phyloP scores from a whole-genome alignment of 768 basidiomycete genomes.

The Phanerochaete sordida region DNA sequence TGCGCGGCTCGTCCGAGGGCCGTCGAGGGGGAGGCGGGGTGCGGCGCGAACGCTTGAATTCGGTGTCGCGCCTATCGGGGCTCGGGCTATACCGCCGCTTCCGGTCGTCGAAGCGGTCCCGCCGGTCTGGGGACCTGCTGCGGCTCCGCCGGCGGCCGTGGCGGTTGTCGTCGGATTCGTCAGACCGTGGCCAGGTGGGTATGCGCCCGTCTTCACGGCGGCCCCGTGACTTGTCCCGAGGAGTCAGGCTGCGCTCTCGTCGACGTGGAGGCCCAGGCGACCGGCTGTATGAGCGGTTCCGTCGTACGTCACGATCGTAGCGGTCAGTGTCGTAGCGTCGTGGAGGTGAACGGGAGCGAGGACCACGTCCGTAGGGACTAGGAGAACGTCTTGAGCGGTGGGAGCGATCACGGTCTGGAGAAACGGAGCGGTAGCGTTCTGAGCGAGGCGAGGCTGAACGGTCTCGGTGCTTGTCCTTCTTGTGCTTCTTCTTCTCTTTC shows the following conservation, averaged over 20 bases:
- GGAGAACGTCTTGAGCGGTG: slow-evolving; percentile 33
- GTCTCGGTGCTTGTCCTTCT: slow-evolving; percentile 27
- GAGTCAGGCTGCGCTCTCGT: slow-evolving; percentile 21
- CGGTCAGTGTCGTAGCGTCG: slow-evolving; percentile 28
- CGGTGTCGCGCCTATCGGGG: slow-evolving; percentile 25
- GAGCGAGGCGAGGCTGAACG: slow-evolving; percentile 22
- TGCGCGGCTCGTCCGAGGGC: slow-evolving; percentile 20
- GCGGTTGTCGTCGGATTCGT: slow-evolving; percentile 47
- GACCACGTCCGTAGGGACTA: slow-evolving; percentile 43
- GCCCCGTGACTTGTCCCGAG: neutral
- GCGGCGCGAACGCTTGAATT: slow-evolving; percentile 49
- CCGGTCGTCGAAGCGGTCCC: slow-evolving; percentile 24
- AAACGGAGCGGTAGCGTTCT: slow-evolving; percentile 31
- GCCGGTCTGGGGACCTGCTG: slow-evolving; percentile 14
- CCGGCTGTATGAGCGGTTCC: slow-evolving; percentile 19
- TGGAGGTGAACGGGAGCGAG: slow-evolving; percentile 40
- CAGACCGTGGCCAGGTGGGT: slow-evolving; percentile 45
- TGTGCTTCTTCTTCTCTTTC: slow-evolving; percentile 54
- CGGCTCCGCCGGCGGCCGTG: slow-evolving; percentile 26
- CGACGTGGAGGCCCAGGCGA: slow-evolving; percentile 31
- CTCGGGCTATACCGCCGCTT: slow-evolving; percentile 36
- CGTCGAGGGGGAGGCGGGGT: slow-evolving; percentile 36
- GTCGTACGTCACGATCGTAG: slow-evolving; percentile 12
- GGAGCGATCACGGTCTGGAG: slow-evolving; percentile 23
- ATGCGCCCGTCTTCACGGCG: slow-evolving; percentile 27